Percentiles rank a stretch among this genome's conserved stretches.
These are phyloP conservation scores for Coniosporium tulheliwenetii DNA, from an alignment of 2,329 filamentous ascomycete genomes.

Conservation along the genomic window DNA sequence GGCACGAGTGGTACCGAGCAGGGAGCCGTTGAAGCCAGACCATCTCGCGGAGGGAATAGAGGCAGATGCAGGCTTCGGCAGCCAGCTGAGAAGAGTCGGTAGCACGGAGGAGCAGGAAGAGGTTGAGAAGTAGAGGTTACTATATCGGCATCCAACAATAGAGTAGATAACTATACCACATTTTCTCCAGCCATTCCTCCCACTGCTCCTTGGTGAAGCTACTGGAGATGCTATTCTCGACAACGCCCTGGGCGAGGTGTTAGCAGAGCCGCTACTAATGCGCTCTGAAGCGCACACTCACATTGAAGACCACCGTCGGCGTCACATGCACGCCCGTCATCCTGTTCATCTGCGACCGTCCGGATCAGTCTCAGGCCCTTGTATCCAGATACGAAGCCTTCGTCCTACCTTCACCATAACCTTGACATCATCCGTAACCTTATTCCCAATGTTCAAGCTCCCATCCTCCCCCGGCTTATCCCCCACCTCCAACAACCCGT, in stretches of 20 bases:
- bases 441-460: slow-evolving; percentile 62
- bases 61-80: slow-evolving; percentile 6
- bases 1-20: slow-evolving; percentile 8
- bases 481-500: slow-evolving; percentile 50
- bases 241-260: slow-evolving; percentile 36
- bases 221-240: slow-evolving; percentile 64
- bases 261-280: slow-evolving; percentile 3
- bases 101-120: slow-evolving; percentile 47
- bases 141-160: not conserved
- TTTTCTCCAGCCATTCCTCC: slow-evolving; percentile 67
- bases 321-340: slow-evolving; percentile 77
- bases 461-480: slow-evolving; percentile 53
- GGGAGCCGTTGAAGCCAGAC: not conserved
- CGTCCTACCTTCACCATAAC: slow-evolving; percentile 55
- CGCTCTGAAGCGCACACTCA: slow-evolving; percentile 6
- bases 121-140: slow-evolving; percentile 27
- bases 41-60: slow-evolving; percentile 1
- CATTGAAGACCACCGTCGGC: slow-evolving; percentile 79
- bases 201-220: slow-evolving; percentile 69
- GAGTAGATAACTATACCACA: slow-evolving; percentile 28
- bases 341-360: slow-evolving; percentile 35
- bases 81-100: slow-evolving; percentile 27
- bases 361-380: slow-evolving; percentile 5
- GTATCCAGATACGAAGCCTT: not conserved
- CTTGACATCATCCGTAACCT: slow-evolving; percentile 74